phyloP scores from a whole-genome alignment of 192 early-diverging fungal genomes.

The Linderina pennispora region DNA sequence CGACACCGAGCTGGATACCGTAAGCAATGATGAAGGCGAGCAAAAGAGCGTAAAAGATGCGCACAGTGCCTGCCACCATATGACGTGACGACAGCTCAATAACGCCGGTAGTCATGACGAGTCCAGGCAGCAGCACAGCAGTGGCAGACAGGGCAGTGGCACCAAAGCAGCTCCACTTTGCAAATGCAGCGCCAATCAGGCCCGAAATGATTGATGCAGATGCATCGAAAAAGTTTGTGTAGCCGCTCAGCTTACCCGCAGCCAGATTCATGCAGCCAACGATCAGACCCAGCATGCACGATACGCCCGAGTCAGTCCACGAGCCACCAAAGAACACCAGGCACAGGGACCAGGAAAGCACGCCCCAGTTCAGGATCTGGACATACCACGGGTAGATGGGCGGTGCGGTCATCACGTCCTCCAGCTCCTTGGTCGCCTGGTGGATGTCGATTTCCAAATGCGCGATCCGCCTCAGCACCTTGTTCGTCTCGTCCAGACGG shows the following conservation, averaged over 20 bases:
- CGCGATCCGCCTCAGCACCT: slow-evolving; percentile 55
- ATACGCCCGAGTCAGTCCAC: slow-evolving; percentile 60
- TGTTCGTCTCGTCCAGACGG: slow-evolving; percentile 55
- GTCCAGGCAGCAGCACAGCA: slow-evolving; percentile 60
- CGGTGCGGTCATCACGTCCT: slow-evolving; percentile 45
- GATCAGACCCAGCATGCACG: slow-evolving; percentile 37
- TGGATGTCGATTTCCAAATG: slow-evolving; percentile 50
- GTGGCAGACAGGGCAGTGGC: slow-evolving; percentile 56
- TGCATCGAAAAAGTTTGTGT: slow-evolving; percentile 66
- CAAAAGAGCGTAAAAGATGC: slow-evolving; percentile 75
- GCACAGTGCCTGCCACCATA: slow-evolving; percentile 79
- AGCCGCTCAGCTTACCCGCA: slow-evolving; percentile 51
- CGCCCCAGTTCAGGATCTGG: slow-evolving; percentile 53
- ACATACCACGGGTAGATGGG: slow-evolving; percentile 53
- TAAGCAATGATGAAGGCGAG: slow-evolving; percentile 70
- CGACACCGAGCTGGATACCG: slow-evolving; percentile 57
- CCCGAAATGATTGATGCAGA: slow-evolving; percentile 52
- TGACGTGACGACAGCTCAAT: slow-evolving; percentile 86
- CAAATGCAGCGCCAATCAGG: slow-evolving; percentile 50
- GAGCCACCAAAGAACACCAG: slow-evolving; percentile 62
- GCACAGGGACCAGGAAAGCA: slow-evolving; percentile 50
- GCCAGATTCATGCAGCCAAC: slow-evolving; percentile 54
- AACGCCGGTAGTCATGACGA: slow-evolving; percentile 72
- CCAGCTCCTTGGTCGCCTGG: slow-evolving; percentile 51
- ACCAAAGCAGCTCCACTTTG: slow-evolving; percentile 53